Evolutionary conservation across 176 grass and related monocot species (phyloP).

Genomic region (Lolium rigidum): DNA sequence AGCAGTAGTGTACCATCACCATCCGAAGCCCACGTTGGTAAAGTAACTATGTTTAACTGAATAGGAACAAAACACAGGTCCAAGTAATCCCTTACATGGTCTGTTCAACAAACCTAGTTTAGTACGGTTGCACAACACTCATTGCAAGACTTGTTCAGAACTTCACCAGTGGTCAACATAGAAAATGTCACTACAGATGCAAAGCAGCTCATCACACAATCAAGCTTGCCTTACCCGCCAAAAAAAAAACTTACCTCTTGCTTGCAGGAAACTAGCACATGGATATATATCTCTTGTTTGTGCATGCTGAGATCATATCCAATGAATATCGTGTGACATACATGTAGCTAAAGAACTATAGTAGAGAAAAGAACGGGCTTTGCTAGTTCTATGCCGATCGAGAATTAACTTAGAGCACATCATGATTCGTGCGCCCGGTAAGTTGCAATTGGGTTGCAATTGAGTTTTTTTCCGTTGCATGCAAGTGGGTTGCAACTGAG

Average conservation of each 20-base stretch:
- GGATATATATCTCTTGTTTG: background rate
- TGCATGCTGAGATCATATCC: background rate
- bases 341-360: too few species aligned
- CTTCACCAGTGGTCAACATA: background rate
- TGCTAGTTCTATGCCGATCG: too few species aligned
- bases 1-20: background rate
- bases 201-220: conserved; percentile 19
- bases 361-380: too few species aligned
- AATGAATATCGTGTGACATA: too few species aligned
- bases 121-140: conserved; percentile 8
- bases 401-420: too few species aligned
- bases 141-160: conserved; percentile 19
- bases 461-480: too few species aligned
- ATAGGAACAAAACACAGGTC: conserved; percentile 5
- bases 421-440: too few species aligned
- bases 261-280: conserved; percentile 47
- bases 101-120: conserved; percentile 48
- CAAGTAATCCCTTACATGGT: background rate
- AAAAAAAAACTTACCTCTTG: conserved; percentile 1
- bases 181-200: conserved; percentile 34
- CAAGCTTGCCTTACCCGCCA: background rate
- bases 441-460: too few species aligned
- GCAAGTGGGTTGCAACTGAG: too few species aligned
- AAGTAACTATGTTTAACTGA: conserved; percentile 24
- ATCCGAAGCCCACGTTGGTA: background rate